Percentiles rank a stretch among this genome's conserved stretches.
phyloP scores from a whole-genome alignment of 208 protist species.

The Borovskyia barvae region DNA sequence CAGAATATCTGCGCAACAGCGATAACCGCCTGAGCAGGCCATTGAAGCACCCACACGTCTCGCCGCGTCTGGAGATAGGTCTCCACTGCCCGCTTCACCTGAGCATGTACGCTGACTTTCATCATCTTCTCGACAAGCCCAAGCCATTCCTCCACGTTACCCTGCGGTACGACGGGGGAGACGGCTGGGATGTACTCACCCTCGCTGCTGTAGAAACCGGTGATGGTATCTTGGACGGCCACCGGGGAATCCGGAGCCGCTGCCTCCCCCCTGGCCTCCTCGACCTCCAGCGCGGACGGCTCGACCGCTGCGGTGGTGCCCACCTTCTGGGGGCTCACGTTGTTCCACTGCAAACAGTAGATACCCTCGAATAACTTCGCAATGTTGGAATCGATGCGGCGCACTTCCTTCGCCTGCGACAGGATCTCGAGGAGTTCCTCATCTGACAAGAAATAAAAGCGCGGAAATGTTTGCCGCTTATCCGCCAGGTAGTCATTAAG shows the following conservation, averaged over 20 bases:
- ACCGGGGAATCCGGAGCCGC: not conserved
- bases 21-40: constrained; percentile 93
- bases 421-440: constrained; percentile 95
- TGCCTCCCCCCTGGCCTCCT: not conserved
- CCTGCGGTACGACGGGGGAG: constrained; percentile 83
- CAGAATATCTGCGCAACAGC: constrained; percentile 93
- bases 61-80: constrained; percentile 69
- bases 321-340: not conserved
- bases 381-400: constrained; percentile 94
- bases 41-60: constrained; percentile 87
- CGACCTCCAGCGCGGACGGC: not conserved
- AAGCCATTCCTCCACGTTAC: constrained; percentile 97
- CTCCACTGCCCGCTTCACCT: constrained; percentile 61
- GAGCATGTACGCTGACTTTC: constrained; percentile 85
- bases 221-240: constrained; percentile 58
- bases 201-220: constrained; percentile 92
- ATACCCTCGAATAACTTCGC: constrained; percentile 97
- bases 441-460: constrained; percentile 94
- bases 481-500: constrained; percentile 97
- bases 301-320: not conserved
- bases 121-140: constrained; percentile 93
- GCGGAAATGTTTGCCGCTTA: constrained; percentile 93
- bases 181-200: constrained; percentile 91
- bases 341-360: constrained; percentile 73
- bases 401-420: constrained; percentile 95